Conservation (phyloP, 352 stramenopile species). For the Globisporangium lucens region DNA sequence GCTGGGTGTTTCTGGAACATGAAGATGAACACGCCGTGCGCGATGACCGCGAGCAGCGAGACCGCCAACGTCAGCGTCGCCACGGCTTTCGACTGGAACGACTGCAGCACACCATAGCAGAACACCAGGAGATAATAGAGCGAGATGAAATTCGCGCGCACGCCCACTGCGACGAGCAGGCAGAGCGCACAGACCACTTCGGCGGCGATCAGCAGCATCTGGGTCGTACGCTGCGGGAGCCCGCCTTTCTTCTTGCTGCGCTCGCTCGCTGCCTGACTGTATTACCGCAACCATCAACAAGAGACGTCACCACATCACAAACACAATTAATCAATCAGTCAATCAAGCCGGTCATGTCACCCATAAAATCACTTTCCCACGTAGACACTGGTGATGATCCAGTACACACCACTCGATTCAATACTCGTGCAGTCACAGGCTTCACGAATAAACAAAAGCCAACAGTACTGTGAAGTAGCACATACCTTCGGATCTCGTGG, state of each 20-base stretch:
- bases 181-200: conserved; percentile 48
- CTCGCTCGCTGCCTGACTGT: conserved; percentile 10
- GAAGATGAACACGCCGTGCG: conserved; percentile 39
- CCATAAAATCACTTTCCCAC: neutral
- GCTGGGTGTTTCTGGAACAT: conserved; percentile 16
- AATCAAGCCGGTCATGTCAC: neutral
- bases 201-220: conserved; percentile 20
- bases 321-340: conserved; percentile 1
- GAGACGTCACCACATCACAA: neutral
- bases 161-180: conserved; percentile 46
- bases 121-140: conserved; percentile 68
- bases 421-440: neutral
- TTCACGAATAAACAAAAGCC: neutral
- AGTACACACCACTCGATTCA: neutral
- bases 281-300: neutral
- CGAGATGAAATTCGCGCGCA: conserved; percentile 57
- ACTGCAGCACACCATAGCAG: conserved; percentile 56
- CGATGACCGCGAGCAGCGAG: conserved; percentile 36
- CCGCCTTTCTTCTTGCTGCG: conserved; percentile 6
- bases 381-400: neutral
- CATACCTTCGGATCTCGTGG: conserved; percentile 13
- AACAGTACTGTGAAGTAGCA: too few relatives aligned
- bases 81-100: conserved; percentile 53
- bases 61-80: conserved; percentile 48
- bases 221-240: conserved; percentile 23